A percentile compares a stretch with the other conserved stretches of the same genome.
Evolutionary conservation across 1,284 basidiomycete genomes (phyloP).

Genomic region (Caloboletus inedulis): DNA sequence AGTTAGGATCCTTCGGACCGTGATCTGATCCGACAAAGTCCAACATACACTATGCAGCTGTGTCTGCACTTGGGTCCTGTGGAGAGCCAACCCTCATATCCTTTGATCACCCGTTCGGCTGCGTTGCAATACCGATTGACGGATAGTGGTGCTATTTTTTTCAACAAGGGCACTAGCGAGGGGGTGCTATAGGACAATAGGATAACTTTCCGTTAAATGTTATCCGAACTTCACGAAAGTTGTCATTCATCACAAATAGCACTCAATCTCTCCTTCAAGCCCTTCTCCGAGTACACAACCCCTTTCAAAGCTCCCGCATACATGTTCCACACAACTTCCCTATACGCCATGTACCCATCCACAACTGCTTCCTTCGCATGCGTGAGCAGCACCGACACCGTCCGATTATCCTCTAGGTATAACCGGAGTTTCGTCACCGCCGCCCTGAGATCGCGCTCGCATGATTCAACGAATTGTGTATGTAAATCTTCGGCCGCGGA

Average conservation of each 20-base stretch:
- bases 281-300: constrained; percentile 36
- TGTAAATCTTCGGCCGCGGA: constrained; percentile 50
- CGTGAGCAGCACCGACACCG: constrained; percentile 70
- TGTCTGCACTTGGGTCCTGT: constrained; percentile 57
- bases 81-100: constrained; percentile 33
- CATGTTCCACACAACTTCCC: constrained; percentile 44
- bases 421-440: constrained; percentile 56
- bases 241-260: constrained; percentile 27
- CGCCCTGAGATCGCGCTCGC: constrained; percentile 55
- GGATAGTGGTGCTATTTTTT: constrained; percentile 60
- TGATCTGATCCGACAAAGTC: background rate
- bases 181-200: constrained; percentile 43
- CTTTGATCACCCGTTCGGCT: constrained; percentile 45
- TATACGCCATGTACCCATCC: constrained; percentile 70
- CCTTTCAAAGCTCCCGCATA: constrained; percentile 39
- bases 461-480: constrained; percentile 48
- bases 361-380: constrained; percentile 75
- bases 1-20: constrained; percentile 12
- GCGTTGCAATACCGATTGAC: constrained; percentile 69
- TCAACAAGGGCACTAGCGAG: constrained; percentile 65
- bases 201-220: background rate
- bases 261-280: constrained; percentile 33
- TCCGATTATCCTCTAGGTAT: constrained; percentile 78
- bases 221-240: background rate
- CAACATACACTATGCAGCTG: constrained; percentile 40